These are phyloP conservation scores for Helicocarpus griseus DNA, from an alignment of 2,329 filamentous ascomycete genomes.

Conservation along the genomic window DNA sequence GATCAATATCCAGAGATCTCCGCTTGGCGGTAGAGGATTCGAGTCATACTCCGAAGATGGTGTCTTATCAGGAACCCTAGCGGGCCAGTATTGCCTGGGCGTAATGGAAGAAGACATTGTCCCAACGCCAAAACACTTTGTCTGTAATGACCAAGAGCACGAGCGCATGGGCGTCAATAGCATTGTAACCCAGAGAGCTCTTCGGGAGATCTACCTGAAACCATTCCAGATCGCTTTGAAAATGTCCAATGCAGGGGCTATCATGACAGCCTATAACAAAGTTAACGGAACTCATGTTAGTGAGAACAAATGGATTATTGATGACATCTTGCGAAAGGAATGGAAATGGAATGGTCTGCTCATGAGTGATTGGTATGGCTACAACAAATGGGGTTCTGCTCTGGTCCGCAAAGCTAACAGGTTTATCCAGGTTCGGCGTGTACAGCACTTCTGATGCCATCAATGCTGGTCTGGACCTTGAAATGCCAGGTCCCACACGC, in stretches of 20 bases:
- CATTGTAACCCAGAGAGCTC: conserved; percentile 41
- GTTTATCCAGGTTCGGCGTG: conserved; percentile 31
- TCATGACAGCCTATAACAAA: conserved; percentile 53
- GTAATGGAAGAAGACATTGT: conserved; percentile 64
- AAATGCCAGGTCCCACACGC: conserved; percentile 39
- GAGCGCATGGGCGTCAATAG: conserved; percentile 34
- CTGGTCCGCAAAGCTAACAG: neutral
- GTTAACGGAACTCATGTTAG: conserved; percentile 43
- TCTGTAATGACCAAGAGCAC: conserved; percentile 39
- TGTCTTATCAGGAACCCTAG: conserved; percentile 62
- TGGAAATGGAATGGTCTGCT: conserved; percentile 38
- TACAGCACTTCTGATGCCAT: conserved; percentile 37
- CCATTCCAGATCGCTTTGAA: conserved; percentile 54
- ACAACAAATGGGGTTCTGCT: neutral
- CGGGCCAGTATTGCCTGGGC: conserved; percentile 61
- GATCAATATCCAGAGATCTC: conserved; percentile 72
- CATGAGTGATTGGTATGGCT: conserved; percentile 37
- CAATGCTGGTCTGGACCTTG: conserved; percentile 37
- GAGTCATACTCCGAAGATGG: conserved; percentile 83
- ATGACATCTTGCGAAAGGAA: conserved; percentile 36
- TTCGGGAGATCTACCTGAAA: conserved; percentile 54
- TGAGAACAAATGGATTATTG: conserved; percentile 32
- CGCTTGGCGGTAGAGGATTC: conserved; percentile 75
- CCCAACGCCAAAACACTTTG: conserved; percentile 63
- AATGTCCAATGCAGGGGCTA: conserved; percentile 44